These are phyloP conservation scores for Volvox africanus DNA, from an alignment of 139 green algal species.

Conservation along the genomic window DNA sequence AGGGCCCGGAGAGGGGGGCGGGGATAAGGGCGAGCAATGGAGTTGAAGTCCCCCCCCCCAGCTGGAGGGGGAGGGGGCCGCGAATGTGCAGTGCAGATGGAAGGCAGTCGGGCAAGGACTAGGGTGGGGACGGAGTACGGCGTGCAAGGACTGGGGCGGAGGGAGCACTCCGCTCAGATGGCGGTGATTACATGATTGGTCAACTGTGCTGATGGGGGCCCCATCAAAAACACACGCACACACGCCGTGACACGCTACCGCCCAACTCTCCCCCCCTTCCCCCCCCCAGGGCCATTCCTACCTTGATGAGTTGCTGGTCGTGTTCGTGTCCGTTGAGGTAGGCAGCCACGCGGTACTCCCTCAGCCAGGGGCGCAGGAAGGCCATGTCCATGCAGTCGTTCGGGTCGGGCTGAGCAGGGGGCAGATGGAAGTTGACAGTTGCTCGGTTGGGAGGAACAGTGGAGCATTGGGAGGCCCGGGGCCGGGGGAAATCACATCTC, in stretches of 20 bases:
- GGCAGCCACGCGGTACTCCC: conserved; percentile 59
- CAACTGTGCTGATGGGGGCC: no score
- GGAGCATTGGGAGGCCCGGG: no score
- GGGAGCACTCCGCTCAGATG: no score
- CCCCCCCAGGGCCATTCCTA: neutral
- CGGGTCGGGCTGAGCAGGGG: neutral
- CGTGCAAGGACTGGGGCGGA: no score
- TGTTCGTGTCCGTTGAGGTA: conserved; percentile 84
- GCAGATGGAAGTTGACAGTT: neutral
- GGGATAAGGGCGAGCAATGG: neutral
- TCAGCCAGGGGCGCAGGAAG: conserved; percentile 64
- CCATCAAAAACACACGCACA: no score
- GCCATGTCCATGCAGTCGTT: conserved; percentile 62
- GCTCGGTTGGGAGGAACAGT: no score
- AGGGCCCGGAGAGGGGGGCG: neutral
- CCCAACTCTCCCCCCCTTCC: neutral
- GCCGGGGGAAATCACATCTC: no score
- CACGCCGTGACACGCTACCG: no score
- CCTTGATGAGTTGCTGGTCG: conserved; percentile 74
- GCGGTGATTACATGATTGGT: no score
- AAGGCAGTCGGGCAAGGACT: neutral
- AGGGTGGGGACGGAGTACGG: no score
- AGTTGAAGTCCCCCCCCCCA: neutral
- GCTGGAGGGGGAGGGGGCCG: neutral
- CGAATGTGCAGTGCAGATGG: neutral